phyloP scores from a whole-genome alignment of 768 basidiomycete genomes.

The Lactarius hatsudake region DNA sequence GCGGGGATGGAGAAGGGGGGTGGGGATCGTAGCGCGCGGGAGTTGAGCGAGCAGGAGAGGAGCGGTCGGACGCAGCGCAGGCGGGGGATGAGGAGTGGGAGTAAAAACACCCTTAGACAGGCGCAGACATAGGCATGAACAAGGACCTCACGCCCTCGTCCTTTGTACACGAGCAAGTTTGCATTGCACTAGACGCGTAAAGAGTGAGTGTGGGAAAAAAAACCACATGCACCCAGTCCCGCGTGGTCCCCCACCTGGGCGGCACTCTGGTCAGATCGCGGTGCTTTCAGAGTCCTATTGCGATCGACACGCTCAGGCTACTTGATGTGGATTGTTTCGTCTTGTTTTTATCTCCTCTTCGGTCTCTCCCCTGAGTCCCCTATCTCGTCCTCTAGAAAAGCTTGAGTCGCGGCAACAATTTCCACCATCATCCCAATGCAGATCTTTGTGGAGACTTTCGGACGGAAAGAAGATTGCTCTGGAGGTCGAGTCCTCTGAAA shows the following conservation, averaged over 20 bases:
- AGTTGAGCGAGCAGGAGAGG: conserved; percentile 62
- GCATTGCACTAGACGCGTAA: background rate
- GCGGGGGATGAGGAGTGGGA: conserved; percentile 81
- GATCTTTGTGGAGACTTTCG: too few relatives aligned
- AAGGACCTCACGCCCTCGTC: background rate
- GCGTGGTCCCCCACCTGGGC: conserved; percentile 31
- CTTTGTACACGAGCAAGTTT: background rate
- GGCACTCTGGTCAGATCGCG: conserved; percentile 30
- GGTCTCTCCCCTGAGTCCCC: too few relatives aligned
- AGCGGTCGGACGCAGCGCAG: conserved; percentile 78
- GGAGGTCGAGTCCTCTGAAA: too few relatives aligned
- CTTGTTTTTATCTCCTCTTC: too few relatives aligned
- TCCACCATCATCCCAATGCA: too few relatives aligned
- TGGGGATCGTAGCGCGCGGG: conserved; percentile 41
- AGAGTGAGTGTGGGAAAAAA: background rate
- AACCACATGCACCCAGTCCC: conserved; percentile 29
- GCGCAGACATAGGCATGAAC: conserved; percentile 22
- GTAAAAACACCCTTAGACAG: conserved; percentile 71
- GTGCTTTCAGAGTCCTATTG: background rate
- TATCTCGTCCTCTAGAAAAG: too few relatives aligned
- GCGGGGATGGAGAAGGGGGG: conserved; percentile 86
- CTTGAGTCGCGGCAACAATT: too few relatives aligned
- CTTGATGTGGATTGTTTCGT: too few relatives aligned
- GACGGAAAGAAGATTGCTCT: too few relatives aligned
- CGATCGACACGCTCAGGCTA: too few relatives aligned